These are phyloP conservation scores for Aspergillus coremiiformis DNA, from an alignment of 495 filamentous ascomycete species.

Conservation along the genomic window DNA sequence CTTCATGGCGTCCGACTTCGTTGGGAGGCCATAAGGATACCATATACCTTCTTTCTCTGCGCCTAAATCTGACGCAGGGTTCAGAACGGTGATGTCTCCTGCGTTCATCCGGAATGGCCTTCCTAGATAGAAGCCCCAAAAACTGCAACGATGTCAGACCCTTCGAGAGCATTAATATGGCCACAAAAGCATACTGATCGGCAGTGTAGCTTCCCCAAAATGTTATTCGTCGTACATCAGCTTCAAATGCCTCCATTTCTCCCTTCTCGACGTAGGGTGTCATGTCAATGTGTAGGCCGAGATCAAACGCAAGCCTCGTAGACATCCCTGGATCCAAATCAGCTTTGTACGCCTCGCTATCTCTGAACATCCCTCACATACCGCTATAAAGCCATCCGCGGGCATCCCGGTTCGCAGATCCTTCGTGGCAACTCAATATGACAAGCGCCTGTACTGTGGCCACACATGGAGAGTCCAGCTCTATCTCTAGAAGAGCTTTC, in stretches of 20 bases:
- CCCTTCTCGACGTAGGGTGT: conserved; percentile 38
- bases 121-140: conserved; percentile 45
- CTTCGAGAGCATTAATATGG: background rate
- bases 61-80: conserved; percentile 32
- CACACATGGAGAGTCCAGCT: conserved; percentile 43
- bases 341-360: background rate
- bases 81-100: conserved; percentile 38
- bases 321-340: conserved; percentile 35
- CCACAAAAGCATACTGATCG: conserved; percentile 35
- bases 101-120: conserved; percentile 41
- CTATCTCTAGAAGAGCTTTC: conserved; percentile 42
- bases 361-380: conserved; percentile 4
- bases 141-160: conserved; percentile 19
- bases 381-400: conserved; percentile 47
- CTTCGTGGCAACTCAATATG: conserved; percentile 42
- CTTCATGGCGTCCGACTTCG: conserved; percentile 12
- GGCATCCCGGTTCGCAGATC: conserved; percentile 40
- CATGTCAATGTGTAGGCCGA: conserved; percentile 44
- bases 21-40: conserved; percentile 38
- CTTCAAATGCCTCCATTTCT: conserved; percentile 36
- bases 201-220: conserved; percentile 48
- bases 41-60: conserved; percentile 33
- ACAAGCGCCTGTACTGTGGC: conserved; percentile 45
- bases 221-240: conserved; percentile 35
- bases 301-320: conserved; percentile 44